A percentile compares a stretch with the other conserved stretches of the same genome.
Conservation (phyloP, 2,329 filamentous ascomycete species). For the Achaetomium macrosporum region DNA sequence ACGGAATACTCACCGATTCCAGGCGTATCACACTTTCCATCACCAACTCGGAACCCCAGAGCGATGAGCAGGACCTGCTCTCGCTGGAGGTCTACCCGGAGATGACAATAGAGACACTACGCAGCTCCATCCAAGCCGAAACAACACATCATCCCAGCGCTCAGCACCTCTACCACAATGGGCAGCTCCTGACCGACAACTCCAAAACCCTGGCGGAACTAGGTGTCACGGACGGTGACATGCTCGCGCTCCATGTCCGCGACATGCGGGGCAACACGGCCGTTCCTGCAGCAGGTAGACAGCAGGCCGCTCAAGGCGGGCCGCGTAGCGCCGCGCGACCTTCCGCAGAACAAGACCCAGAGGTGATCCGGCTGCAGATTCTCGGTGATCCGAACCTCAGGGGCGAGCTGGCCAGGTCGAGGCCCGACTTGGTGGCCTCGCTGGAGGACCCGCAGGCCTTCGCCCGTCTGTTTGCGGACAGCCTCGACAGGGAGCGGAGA, state of each 20-base stretch:
- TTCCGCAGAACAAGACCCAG: conserved; percentile 56
- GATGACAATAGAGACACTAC: conserved; percentile 78
- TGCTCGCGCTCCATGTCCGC: conserved; percentile 80
- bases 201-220: conserved; percentile 75
- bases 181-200: conserved; percentile 70
- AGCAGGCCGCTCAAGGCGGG: conserved; percentile 25
- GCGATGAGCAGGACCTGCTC: conserved; percentile 65
- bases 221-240: conserved; percentile 79
- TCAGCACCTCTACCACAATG: conserved; percentile 89
- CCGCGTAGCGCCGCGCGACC: conserved; percentile 20
- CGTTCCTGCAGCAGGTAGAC: conserved; percentile 29
- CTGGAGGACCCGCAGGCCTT: conserved; percentile 73
- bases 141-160: conserved; percentile 63
- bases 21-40: conserved; percentile 89
- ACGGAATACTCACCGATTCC: conserved; percentile 1
- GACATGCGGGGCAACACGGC: conserved; percentile 46
- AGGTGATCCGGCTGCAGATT: conserved; percentile 76
- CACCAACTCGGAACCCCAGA: conserved; percentile 61
- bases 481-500: conserved; percentile 64
- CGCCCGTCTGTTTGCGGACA: conserved; percentile 62
- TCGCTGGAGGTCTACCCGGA: conserved; percentile 76
- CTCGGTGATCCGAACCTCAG: conserved; percentile 71
- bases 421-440: conserved; percentile 70
- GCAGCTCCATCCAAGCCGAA: conserved; percentile 83
- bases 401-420: conserved; percentile 62